Base-by-base conservation (phyloP, 2,329 filamentous ascomycete species). In the Venturia asperata region DNA sequence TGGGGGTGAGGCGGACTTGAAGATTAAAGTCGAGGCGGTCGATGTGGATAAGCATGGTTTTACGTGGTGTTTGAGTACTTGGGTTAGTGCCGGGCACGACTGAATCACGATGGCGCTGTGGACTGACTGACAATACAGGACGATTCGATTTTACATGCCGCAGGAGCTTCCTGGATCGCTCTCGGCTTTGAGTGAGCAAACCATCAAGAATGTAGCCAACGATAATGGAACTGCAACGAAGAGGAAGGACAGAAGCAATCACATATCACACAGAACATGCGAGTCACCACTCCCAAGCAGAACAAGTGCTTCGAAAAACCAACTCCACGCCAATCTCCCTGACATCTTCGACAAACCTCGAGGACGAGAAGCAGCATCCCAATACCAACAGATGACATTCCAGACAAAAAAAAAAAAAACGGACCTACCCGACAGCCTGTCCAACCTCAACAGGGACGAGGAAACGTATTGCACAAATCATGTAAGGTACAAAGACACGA, bases 111-210 rank as follows among this genome's bases (percentile, higher is more conserved):
- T 72, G 70, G 47, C 65, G 63, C 43, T 71, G 69, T 70, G 64
- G 65, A 21, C 65, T 73, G 63, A 66, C 69, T 39, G 68, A 70
- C 21, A 69, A 34, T 5, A 19, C 10, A 58, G 52, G 52, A 65
- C 27, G 68, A 68, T 49, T 66, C 63, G 19, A 69, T 68, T 24
- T 52, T 72, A 30, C 70, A 71, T 67, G 67, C 69, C 42, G 71
- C 71, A 30, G 68, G 68, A 27, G 71, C 70, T 10, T 70, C 69
- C 55, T 73, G 70, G 70, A 71, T 73, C 49, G 67, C 67, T 37
- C 58, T 68, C 52, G 67, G 67, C 4, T 67, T 65, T 19, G 63
- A 64, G 17, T 64, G 47, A 64, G 30, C 15, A 15, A 4, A 17
- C 3, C 17, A 27, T n/a, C 27, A 7, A 19, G 17, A 37, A 15